Base-by-base conservation (phyloP, 2,329 filamentous ascomycete species). In the Dryadomyces sulphureus region DNA sequence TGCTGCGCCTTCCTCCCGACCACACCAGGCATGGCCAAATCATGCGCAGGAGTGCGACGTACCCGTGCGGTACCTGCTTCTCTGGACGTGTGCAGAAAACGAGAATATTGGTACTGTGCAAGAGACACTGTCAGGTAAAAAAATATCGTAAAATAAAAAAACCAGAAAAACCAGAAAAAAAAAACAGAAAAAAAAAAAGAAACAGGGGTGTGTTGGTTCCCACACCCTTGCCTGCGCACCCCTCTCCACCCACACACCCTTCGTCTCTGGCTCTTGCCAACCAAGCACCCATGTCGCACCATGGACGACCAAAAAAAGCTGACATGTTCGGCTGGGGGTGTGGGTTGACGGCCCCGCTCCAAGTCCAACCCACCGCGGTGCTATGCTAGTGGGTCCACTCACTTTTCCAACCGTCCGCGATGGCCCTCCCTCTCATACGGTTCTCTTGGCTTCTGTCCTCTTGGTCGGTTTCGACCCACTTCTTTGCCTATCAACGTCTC, bases 401-500 rank as follows among this genome's bases (percentile, higher is more conserved):
- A 45, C 24, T 43, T 34, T 47, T 38, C 46, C 48, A 51, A 51
- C 49, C 45, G 49, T 49, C 43, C 47, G 39, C 48, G 21, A 27
- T 43, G 40, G 25, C 27, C n/a, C 46, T 41, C 41, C 30, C 36
- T 36, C 45, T 43, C 32, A 36, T 36, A 35, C 30, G 30, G 41
- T 25, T 43, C 25, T 38, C 44, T 47, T 50, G 41, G 38, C 46
- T 22, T 46, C 42, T 47, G 38, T 47, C 17, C 36, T 19, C 41
- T 46, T 21, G 45, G 30, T 27, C 20, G 44, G 30, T 34, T 45
- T 12, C 21, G 41, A 36, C 27, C 44, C 56, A 54, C 58, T 55
- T 52, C 48, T 54, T 49, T 60, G 58, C 57, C 59, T 63, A 60
- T 61, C 61, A 56, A 59, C 58, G 59, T 50, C 43, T 40, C 41